Evolutionary conservation across 2,329 filamentous ascomycete genomes (phyloP), one percentile per base, ranked within the genome.

Genomic region (Eutypella sp.): DNA sequence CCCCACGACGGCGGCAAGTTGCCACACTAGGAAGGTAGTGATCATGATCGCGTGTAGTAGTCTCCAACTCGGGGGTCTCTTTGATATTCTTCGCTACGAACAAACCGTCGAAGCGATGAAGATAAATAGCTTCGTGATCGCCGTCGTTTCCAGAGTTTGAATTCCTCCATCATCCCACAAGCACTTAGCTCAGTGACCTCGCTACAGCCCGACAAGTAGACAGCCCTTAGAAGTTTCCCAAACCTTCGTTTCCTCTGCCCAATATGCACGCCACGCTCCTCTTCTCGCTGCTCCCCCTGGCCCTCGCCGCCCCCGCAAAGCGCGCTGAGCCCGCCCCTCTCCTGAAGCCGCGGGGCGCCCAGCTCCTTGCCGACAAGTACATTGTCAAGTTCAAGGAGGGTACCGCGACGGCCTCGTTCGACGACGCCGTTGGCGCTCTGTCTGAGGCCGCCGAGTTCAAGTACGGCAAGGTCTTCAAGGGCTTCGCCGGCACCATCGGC

Each of bases 401-500:
- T n/a, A 49, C 66, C 23, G 45, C 46, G 7, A 44, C 49, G 15
- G 44, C 49, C 4, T 49, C 58, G 3, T 48, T 67, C 39, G 59
- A 62, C 46, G 49, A 68, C 13, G 47, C 55, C 25, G 15, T 44
- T 18, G 36, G 40, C 24, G 43, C 47, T 22, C 48, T 50, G 40
- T 19, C 36, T 22, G 46, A 46, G 11, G 56, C 52, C 53, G 63
- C 48, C 58, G 66, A 47, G 47, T 47, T 52, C 23, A 38, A 29
- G 18, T 51, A 46, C 18, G 39, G 54, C 46, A 48, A 49, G 20
- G 55, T 57, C 39, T 57, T 63, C 60, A 49, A 66, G 45, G 69
- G 59, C 15, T 72, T 72, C 52, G 60, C 66, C 38, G 68, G 65
- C 39, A 56, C 63, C 41, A 69, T 72, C 48, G 67, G 71, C 41